A percentile compares a stretch with the other conserved stretches of the same genome.
phyloP scores from a whole-genome alignment of 345 rosid species.

The Melaleuca quinquenervia region DNA sequence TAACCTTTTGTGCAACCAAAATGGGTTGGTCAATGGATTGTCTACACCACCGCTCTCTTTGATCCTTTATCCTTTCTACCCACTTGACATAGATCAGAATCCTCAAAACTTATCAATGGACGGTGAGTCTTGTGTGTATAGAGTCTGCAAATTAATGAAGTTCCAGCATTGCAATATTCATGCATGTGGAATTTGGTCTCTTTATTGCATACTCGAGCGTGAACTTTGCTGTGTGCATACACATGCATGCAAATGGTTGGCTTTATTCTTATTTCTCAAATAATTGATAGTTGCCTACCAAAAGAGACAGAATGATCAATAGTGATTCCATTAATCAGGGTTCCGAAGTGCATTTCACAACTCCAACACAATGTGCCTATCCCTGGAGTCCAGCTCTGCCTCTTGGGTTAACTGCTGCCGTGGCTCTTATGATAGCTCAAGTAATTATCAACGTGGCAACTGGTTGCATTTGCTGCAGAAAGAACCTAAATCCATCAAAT shows the following conservation, averaged over 20 bases:
- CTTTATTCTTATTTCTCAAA: not conserved
- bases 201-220: not conserved
- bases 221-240: not conserved
- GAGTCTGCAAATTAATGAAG: not conserved
- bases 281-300: not conserved
- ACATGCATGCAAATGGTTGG: not conserved
- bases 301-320: not conserved
- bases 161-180: not conserved
- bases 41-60: not conserved
- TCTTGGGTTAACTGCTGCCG: conserved; percentile 65
- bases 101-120: not conserved
- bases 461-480: conserved; percentile 78
- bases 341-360: conserved; percentile 36
- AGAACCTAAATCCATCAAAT: conserved; percentile 37
- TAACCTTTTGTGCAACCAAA: not conserved
- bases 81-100: not conserved
- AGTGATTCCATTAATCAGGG: conserved; percentile 32
- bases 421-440: conserved; percentile 58
- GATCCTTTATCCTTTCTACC: not conserved
- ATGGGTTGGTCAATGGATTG: not conserved
- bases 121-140: not conserved
- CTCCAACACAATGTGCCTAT: conserved; percentile 46
- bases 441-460: conserved; percentile 40
- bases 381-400: conserved; percentile 60
- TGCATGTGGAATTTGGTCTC: not conserved